A percentile compares a stretch with the other conserved stretches of the same genome.
Conservation (phyloP, 2,329 filamentous ascomycete genomes). For the Phialocephala subalpina region DNA sequence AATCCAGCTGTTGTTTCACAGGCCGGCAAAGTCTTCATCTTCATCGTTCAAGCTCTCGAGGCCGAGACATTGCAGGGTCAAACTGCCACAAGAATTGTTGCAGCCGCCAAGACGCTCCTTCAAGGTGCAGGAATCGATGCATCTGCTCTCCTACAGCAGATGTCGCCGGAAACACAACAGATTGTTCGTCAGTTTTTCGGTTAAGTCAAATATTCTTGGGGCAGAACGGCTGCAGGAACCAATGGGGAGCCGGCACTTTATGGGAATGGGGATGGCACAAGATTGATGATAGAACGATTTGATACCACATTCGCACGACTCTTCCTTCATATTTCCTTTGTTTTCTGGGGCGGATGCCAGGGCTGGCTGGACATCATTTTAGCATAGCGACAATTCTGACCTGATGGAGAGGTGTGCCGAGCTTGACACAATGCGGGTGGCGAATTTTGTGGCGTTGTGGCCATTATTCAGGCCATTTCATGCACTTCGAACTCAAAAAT, state of each 20-base stretch:
- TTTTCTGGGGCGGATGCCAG: conserved; percentile 25
- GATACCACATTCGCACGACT: conserved; percentile 40
- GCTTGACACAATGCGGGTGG: conserved; percentile 22
- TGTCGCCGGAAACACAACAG: conserved; percentile 82
- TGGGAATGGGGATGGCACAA: conserved; percentile 20
- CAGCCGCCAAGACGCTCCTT: conserved; percentile 80
- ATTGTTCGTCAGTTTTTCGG: conserved; percentile 82
- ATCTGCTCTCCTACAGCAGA: conserved; percentile 75
- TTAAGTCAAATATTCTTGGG: conserved; percentile 49
- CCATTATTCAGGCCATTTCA: neutral
- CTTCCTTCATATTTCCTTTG: conserved; percentile 27
- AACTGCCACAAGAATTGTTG: conserved; percentile 79
- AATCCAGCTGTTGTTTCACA: conserved; percentile 82
- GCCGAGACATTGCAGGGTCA: conserved; percentile 89
- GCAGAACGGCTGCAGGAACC: conserved; percentile 11
- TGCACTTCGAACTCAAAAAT: neutral
- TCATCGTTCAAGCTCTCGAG: conserved; percentile 88
- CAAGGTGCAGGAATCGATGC: conserved; percentile 78
- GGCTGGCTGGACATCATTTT: conserved; percentile 30
- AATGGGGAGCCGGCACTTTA: conserved; percentile 13
- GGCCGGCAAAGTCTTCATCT: conserved; percentile 82
- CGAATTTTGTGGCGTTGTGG: conserved; percentile 7
- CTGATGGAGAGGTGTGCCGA: conserved; percentile 16
- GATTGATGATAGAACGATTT: conserved; percentile 38
- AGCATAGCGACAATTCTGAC: conserved; percentile 31